Base-by-base conservation (phyloP, 225 moss, liverwort and hornwort genomes). In the Bryoerythrophyllum caledonicum region DNA sequence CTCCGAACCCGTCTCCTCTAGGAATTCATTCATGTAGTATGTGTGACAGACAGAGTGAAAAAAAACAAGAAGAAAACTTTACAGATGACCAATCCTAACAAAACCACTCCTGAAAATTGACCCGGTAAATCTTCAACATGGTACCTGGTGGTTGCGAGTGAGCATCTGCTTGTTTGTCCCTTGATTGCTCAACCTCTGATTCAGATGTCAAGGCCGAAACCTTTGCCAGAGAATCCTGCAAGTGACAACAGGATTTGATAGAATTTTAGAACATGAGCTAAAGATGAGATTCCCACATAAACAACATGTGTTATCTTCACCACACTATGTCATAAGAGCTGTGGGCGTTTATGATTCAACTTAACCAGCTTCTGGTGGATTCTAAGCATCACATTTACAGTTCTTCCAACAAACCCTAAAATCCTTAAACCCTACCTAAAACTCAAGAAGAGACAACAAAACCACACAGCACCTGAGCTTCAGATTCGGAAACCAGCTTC, bases 391-490 rank as follows among this genome's bases (percentile, higher is more conserved):
- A 51, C 41, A 30, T 44, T 21, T 26, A 60, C 37, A n/a, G n/a
- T n/a, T n/a, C n/a, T n/a, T n/a, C n/a, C n/a, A n/a, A n/a, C n/a
- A 34, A 64, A 16, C 41, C 70, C 53, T 74, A 6, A 10, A 63
- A 68, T 68, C 61, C 67, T 72, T 46, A 37, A 49, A 48, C 19
- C 48, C 17, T 10, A 67, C 54, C 0, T 34, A 26, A 60, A 71
- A 26, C 40, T 55, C 20, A 77, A 68, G 63, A 32, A 63, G n/a
- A 68, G 48, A 30, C 4, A 63, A 27, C n/a, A 40, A 65, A 80
- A 67, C 51, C 63, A n/a, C n/a, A 32, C 80, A 68, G 21, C 70
- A 84, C 84, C 81, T 84, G 62, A 71, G 57, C 75, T 67, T 79
- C 73, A 73, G 64, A 57, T 1, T 78, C 66, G 8, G 56, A 14